Evolutionary conservation across 2,329 filamentous ascomycete genomes (phyloP).

Genomic region (Exophiala mesophila): DNA sequence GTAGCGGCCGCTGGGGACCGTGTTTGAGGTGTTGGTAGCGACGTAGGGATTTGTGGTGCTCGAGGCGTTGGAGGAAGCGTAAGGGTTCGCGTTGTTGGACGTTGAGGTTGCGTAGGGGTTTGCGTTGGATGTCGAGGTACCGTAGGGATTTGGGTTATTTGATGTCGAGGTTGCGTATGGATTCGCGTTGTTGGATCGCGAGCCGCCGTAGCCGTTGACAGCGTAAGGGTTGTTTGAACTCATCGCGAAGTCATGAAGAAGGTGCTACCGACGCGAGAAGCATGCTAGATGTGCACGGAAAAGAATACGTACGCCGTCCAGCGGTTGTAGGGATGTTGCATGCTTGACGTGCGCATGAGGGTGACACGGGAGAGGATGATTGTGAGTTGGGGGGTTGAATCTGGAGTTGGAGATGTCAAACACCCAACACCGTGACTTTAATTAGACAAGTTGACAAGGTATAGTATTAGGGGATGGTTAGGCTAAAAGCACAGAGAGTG

Average conservation of each 20-base stretch:
- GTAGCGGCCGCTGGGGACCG: slow-evolving; percentile 16
- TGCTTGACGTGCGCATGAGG: neutral
- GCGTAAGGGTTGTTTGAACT: slow-evolving; percentile 12
- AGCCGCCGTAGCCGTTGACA: slow-evolving; percentile 9
- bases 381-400: neutral
- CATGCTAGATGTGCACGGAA: neutral
- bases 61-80: slow-evolving; percentile 16
- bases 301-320: neutral
- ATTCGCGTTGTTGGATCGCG: slow-evolving; percentile 1
- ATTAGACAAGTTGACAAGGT: no score
- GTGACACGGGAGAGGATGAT: neutral
- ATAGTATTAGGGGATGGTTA: no score
- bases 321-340: neutral
- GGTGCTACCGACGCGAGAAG: neutral
- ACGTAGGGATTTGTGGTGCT: slow-evolving; percentile 19
- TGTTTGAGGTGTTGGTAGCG: slow-evolving; percentile 14
- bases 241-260: neutral
- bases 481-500: no score
- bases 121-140: neutral
- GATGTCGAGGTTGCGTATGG: slow-evolving; percentile 5
- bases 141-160: no score
- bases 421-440: no score
- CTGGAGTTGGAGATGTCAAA: neutral
- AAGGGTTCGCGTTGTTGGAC: slow-evolving; percentile 21
- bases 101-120: slow-evolving; percentile 1